A percentile compares a stretch with the other conserved stretches of the same genome.
Conservation (phyloP, 768 basidiomycete genomes). For the Tulasnella sp. region DNA sequence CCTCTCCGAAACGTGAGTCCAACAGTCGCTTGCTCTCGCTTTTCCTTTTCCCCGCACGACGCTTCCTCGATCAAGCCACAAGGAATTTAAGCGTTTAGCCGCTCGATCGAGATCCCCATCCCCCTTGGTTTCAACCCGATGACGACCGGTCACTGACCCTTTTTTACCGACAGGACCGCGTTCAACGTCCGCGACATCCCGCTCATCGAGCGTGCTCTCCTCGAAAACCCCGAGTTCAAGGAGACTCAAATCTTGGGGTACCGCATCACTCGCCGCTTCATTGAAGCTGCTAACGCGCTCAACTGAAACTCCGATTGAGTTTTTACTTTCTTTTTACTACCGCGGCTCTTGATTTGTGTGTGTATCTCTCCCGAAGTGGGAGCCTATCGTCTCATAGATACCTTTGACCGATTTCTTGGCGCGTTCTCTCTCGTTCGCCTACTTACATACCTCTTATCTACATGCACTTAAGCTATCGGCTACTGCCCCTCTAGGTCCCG, state of each 20-base stretch:
- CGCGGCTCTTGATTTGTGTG: neutral
- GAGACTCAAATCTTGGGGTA: neutral
- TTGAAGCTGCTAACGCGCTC: neutral
- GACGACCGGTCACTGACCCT: neutral
- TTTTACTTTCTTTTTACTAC: no score
- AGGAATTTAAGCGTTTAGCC: neutral
- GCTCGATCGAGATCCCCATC: neutral
- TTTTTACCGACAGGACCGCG: neutral
- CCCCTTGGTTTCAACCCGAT: no score
- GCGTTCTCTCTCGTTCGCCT: no score
- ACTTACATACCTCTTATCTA: no score
- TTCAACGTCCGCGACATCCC: neutral
- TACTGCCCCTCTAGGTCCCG: no score
- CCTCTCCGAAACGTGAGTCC: neutral
- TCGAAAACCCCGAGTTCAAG: neutral
- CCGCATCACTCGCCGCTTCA: neutral
- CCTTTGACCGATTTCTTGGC: no score
- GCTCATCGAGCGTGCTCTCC: neutral
- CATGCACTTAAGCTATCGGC: no score
- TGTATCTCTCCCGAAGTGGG: neutral
- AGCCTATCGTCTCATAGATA: no score
- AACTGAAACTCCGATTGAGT: neutral
- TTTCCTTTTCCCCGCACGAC: neutral
- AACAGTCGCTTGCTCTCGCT: no score
- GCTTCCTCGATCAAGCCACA: no score